A percentile compares a stretch with the other conserved stretches of the same genome.
Evolutionary conservation across 225 moss, liverwort and hornwort genomes (phyloP).

Genomic region (Takakia lepidozioides): DNA sequence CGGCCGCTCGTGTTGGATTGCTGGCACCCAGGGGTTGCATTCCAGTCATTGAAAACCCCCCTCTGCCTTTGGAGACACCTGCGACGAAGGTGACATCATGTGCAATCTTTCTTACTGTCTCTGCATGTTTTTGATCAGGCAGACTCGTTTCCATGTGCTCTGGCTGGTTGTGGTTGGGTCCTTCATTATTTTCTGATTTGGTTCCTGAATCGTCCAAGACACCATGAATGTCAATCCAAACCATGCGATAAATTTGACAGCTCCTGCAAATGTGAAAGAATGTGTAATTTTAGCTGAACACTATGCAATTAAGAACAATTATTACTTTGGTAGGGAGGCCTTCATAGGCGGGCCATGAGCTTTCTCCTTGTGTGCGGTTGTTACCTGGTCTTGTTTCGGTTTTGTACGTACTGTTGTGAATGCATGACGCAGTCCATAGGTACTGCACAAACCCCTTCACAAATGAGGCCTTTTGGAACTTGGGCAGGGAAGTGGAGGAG

Average conservation of each 20-base stretch:
- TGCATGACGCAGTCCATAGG: neutral
- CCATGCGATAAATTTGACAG: too few species aligned
- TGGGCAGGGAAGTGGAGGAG: neutral
- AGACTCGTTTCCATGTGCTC: neutral
- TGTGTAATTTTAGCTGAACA: too few species aligned
- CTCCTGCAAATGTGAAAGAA: too few species aligned
- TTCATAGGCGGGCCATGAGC: too few species aligned
- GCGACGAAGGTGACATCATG: constrained; percentile 4
- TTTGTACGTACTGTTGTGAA: neutral
- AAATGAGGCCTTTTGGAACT: neutral
- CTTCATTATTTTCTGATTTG: neutral
- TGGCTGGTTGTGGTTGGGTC: neutral
- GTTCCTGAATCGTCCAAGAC: too few species aligned
- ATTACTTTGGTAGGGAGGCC: too few species aligned
- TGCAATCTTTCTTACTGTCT: neutral
- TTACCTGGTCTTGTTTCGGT: too few species aligned
- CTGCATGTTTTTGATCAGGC: neutral
- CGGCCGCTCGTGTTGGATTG: constrained; percentile 3
- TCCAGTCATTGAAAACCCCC: constrained; percentile 3
- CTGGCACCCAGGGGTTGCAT: constrained; percentile 11
- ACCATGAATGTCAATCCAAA: too few species aligned
- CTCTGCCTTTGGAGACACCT: neutral
- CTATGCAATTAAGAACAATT: too few species aligned
- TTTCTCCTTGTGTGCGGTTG: too few species aligned
- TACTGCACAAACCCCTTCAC: too few species aligned